These are phyloP conservation scores for Cladosporium halotolerans DNA, from an alignment of 2,329 filamentous ascomycete species.

Conservation along the genomic window DNA sequence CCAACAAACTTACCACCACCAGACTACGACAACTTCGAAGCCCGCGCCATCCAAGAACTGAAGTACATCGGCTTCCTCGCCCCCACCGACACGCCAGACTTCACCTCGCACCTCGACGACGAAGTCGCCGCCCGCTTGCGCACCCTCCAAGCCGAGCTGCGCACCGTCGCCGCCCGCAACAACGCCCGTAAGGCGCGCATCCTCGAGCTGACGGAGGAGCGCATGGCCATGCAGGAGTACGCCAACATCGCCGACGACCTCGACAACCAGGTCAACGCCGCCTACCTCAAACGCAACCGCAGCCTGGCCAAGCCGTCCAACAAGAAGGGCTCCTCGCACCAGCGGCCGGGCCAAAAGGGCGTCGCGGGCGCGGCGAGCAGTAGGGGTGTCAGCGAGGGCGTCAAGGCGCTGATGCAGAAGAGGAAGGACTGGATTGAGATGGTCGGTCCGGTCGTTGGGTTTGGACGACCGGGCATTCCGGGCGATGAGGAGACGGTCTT, in stretches of 20 bases:
- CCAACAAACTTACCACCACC: constrained; percentile 45
- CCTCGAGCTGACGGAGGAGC: constrained; percentile 79
- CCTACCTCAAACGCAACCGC: constrained; percentile 90
- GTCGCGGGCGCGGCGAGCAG: constrained; percentile 61
- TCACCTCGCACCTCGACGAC: constrained; percentile 85
- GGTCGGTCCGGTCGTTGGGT: constrained; percentile 85
- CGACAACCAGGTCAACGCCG: constrained; percentile 87
- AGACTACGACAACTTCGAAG: constrained; percentile 81
- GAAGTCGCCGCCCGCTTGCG: constrained; percentile 87
- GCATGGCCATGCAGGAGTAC: constrained; percentile 95
- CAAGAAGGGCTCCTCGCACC: constrained; percentile 56
- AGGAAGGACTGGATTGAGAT: constrained; percentile 82
- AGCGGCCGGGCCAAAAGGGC: constrained; percentile 54
- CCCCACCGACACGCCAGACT: constrained; percentile 62
- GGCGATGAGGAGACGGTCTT: constrained; percentile 71
- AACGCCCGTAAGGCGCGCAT: constrained; percentile 84
- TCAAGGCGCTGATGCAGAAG: constrained; percentile 87
- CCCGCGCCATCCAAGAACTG: constrained; percentile 85
- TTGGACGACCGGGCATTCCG: constrained; percentile 71
- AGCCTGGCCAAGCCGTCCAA: constrained; percentile 91
- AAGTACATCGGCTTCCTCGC: constrained; percentile 78
- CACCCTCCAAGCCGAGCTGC: constrained; percentile 73
- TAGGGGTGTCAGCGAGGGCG: constrained; percentile 84
- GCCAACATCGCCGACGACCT: constrained; percentile 94
- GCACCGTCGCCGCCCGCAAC: constrained; percentile 78